These are phyloP conservation scores for Penicillium verrucosum DNA, from an alignment of 2,329 filamentous ascomycete genomes.

Conservation along the genomic window DNA sequence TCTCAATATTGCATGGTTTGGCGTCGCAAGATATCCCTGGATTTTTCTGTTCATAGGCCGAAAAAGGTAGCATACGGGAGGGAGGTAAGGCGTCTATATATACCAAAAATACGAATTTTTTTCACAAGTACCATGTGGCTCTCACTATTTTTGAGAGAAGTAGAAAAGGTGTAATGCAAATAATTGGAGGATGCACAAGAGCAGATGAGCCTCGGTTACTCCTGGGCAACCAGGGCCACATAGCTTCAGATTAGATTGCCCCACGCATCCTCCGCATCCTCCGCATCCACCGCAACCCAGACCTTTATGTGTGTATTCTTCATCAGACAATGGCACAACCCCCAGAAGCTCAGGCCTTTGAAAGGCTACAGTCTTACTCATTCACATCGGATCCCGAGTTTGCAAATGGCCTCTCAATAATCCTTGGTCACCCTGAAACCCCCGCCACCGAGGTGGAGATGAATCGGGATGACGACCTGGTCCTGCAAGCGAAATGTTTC, in stretches of 20 bases:
- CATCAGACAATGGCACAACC: constrained; percentile 8
- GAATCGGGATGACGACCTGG: constrained; percentile 39
- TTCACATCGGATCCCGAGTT: constrained; percentile 46
- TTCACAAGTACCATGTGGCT: background rate
- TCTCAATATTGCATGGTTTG: constrained; percentile 11
- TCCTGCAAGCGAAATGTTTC: constrained; percentile 48
- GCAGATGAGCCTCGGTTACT: constrained; percentile 12
- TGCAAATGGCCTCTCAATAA: constrained; percentile 46
- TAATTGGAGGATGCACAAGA: background rate
- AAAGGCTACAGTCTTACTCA: constrained; percentile 37
- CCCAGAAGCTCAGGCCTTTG: constrained; percentile 23
- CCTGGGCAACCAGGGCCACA: too few relatives aligned
- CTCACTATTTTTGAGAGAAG: background rate
- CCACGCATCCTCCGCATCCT: constrained; percentile 9
- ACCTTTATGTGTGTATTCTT: background rate
- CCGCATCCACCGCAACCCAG: background rate
- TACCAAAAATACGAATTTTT: background rate
- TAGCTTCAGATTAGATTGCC: constrained; percentile 2
- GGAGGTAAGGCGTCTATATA: background rate
- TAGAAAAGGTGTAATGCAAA: background rate
- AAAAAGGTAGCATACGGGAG: background rate
- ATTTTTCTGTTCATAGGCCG: background rate
- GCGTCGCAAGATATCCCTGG: constrained; percentile 11
- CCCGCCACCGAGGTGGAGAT: constrained; percentile 41
- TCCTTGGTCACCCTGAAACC: constrained; percentile 42